Evolutionary conservation across 176 grass and related monocot species (phyloP).

Genomic region (Zea luxurians): DNA sequence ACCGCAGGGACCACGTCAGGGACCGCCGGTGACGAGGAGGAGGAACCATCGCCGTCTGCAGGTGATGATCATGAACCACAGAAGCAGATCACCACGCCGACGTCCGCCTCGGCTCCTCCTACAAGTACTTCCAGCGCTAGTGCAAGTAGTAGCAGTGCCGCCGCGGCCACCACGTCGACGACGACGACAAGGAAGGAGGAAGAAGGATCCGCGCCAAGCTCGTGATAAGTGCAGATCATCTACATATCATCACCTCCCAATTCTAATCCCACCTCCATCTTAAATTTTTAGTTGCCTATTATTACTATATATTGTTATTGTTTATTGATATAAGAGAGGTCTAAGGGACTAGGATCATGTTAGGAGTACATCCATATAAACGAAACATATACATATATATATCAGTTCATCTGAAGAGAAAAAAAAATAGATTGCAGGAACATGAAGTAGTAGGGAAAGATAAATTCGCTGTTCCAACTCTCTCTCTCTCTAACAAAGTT

Average conservation of each 20-base stretch:
- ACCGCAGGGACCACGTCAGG: constrained; percentile 9
- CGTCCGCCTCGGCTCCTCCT: constrained; percentile 5
- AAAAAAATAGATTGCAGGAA: constrained; percentile 10
- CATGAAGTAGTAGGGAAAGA: too few species aligned
- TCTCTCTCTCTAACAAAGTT: too few species aligned
- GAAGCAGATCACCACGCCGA: neutral
- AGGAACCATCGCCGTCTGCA: constrained; percentile 4
- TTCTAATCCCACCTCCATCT: constrained; percentile 44
- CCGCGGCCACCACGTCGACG: neutral
- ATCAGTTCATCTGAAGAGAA: constrained; percentile 30
- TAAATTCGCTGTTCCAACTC: neutral
- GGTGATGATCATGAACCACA: neutral
- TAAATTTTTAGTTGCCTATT: constrained; percentile 36
- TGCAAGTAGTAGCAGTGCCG: neutral
- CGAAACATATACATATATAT: neutral
- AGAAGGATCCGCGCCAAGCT: constrained; percentile 50
- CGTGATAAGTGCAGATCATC: constrained; percentile 60
- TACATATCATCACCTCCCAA: constrained; percentile 28
- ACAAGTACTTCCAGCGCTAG: neutral
- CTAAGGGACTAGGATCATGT: constrained; percentile 46
- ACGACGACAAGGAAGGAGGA: constrained; percentile 22
- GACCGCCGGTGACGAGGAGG: too few species aligned
- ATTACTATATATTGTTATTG: constrained; percentile 31
- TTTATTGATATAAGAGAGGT: constrained; percentile 41
- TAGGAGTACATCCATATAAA: constrained; percentile 37